Base-by-base conservation (phyloP, 176 grass and related monocot genomes). In the Musa schizocarpa region DNA sequence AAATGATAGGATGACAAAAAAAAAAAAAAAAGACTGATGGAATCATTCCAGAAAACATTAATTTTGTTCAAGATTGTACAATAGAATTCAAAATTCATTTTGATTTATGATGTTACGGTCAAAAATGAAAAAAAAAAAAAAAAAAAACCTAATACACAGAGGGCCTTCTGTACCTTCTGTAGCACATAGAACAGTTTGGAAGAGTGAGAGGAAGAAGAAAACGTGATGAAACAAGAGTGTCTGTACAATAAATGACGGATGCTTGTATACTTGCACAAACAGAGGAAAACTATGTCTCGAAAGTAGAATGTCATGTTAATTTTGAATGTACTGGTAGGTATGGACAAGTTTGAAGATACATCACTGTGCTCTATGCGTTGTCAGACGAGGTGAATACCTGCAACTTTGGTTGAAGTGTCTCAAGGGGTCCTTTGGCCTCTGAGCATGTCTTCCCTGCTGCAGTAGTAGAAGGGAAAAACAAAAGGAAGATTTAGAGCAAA, bases 341-440 rank as follows among this genome's bases (percentile, higher is more conserved):
- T 27, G 24, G 62, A 80, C 11, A 57, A 73, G 27, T 68, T 73
- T 11, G 8, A 86, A 77, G 54, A 53, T 50, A 54, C 29, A 3
- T 58, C 49, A 24, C 61, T 12, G n/a, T 14, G 25, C 14, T 51
- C 73, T 53, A 71, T 13, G 19, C 14, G 29, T 29, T 29, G 29
- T 29, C 24, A 51, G 16, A 29, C 2, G 29, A 14, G 9, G 50
- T 76, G 0, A 1, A 16, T 79, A 98, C 90, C 90, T 91, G 88
- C 64, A 98, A 79, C 80, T 98, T 98, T 55, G 88, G 24, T 1
- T 24, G 24, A 24, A 24, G 24, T 24, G 24, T 86, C 83, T 84
- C 78, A 82, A 98, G 69, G 88, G 90, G 8, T 88, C 90, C 81
- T 98, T 93, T 29, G 90, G 90, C 78, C 89, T 93, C 73, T 78